Base-by-base conservation (phyloP, 2,329 filamentous ascomycete species). In the Ambrosiella cleistominuta region DNA sequence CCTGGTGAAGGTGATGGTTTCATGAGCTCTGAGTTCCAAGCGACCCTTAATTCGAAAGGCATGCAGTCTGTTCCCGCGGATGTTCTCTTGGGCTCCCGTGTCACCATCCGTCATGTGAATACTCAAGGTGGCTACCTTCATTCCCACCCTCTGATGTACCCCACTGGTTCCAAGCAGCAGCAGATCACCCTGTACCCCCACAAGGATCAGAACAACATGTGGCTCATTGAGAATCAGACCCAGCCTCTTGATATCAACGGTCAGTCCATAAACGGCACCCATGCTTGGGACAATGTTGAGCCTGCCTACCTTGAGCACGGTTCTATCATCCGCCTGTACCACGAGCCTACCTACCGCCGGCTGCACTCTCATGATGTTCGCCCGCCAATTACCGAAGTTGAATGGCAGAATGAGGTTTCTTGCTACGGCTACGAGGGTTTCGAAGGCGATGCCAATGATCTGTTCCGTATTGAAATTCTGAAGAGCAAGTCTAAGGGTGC, bases 11-110 rank as follows among this genome's bases (percentile, higher is more conserved):
- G 93, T 57, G 93, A 98, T 70, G 93, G 93, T 58, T 98, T 98
- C 76, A 98, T 98, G 93, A 96, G 90, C 68, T 95, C 91, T 58
- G 93, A 98, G 68, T 98, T 98, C 75, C 93, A 98, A 73, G 86
- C 93, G 38, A 97, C 93, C 1, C 76, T 98, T 64, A 98, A 97
- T 74, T 90, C 83, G 66, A 98, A 97, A 76, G 83, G 81, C 57
- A 98, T 98, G 93, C 84, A 88, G 68, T 89, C 95, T 70, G 89
- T 95, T 4, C 85, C 93, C 1, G 93, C 87, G 37, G 90, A 98
- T 71, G 85, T 98, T 60, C 83, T 86, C 36, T 85, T 93, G 66
- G 93, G 93, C 61, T 95, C 89, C 68, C 81, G 86, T 63, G 79
- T 98, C 66, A 83, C 77, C 63, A 79, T 98, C 65, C 86, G 93